phyloP scores from a whole-genome alignment of 305 asterid genomes.

The Rubia occidens region DNA sequence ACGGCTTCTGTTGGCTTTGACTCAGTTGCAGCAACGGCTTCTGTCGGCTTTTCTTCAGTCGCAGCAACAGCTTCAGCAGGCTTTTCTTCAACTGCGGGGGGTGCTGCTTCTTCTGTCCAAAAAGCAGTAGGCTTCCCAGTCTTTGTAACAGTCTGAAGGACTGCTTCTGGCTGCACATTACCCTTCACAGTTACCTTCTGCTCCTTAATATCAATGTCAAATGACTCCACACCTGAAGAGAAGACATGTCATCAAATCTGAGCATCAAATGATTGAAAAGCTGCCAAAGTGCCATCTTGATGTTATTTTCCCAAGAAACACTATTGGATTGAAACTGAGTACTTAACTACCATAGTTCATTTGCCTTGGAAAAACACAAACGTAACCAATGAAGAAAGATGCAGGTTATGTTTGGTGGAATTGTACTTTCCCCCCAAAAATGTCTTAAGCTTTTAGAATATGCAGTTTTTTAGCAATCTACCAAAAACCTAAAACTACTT shows the following conservation, averaged over 20 bases:
- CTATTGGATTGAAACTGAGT: not conserved
- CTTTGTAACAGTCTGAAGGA: slow-evolving; percentile 64
- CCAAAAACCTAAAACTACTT: too few species aligned
- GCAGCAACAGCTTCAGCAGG: slow-evolving; percentile 18
- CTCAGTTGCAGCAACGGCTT: not conserved
- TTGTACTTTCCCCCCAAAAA: too few species aligned
- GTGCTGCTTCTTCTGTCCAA: slow-evolving; percentile 46
- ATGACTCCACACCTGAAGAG: slow-evolving; percentile 63
- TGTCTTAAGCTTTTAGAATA: too few species aligned
- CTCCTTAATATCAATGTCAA: slow-evolving; percentile 60
- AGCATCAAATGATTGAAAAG: not conserved
- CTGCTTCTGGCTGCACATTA: slow-evolving; percentile 55
- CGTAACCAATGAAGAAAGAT: not conserved
- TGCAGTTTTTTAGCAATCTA: too few species aligned
- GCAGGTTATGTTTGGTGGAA: too few species aligned
- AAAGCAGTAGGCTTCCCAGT: slow-evolving; percentile 69
- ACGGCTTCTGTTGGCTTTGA: not conserved
- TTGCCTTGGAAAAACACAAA: not conserved
- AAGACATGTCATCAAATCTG: not conserved
- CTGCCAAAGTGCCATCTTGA: not conserved
- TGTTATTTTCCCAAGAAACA: not conserved
- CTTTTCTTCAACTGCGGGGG: slow-evolving; percentile 32
- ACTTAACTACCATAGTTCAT: not conserved
- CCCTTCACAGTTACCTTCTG: slow-evolving; percentile 84
- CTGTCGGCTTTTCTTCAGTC: not conserved